These are phyloP conservation scores for Rhodamnia argentea DNA, from an alignment of 345 rosid genomes.

Conservation along the genomic window DNA sequence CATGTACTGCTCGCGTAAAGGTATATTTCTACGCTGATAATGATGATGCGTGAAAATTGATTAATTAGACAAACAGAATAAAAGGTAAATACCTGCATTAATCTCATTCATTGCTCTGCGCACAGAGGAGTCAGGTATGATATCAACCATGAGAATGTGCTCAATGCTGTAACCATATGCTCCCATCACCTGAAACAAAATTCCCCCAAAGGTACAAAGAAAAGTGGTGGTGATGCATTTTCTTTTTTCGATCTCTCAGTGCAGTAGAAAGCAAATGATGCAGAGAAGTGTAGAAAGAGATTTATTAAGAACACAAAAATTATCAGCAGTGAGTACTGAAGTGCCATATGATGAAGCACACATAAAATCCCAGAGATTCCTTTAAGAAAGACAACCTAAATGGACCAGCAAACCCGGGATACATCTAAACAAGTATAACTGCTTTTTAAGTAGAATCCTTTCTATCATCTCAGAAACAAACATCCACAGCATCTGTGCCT, in stretches of 20 bases:
- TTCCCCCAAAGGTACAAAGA: slow-evolving; percentile 1
- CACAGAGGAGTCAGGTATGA: slow-evolving; percentile 81
- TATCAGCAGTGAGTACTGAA: not conserved
- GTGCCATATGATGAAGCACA: not conserved
- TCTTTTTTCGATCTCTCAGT: not conserved
- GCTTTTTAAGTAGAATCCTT: not conserved
- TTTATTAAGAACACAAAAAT: not conserved
- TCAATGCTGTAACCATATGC: slow-evolving; percentile 94
- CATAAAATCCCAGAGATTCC: not conserved
- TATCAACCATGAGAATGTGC: slow-evolving; percentile 96
- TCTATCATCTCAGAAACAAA: not conserved
- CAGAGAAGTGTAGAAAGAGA: not conserved
- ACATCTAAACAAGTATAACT: not conserved
- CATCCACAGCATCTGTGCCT: not conserved
- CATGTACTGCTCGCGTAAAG: not conserved
- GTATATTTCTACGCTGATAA: not conserved
- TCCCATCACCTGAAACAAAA: slow-evolving; percentile 65
- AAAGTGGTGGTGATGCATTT: not conserved
- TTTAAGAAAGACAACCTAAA: not conserved
- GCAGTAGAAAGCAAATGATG: not conserved
- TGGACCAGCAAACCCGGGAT: not conserved
- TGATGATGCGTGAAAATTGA: not conserved
- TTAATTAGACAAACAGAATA: not conserved
- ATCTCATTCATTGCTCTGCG: slow-evolving; percentile 98
- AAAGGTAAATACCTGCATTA: slow-evolving; percentile 60